Conservation (phyloP, 1,139 yeast genomes). For the Debaryomyces coudertii region DNA sequence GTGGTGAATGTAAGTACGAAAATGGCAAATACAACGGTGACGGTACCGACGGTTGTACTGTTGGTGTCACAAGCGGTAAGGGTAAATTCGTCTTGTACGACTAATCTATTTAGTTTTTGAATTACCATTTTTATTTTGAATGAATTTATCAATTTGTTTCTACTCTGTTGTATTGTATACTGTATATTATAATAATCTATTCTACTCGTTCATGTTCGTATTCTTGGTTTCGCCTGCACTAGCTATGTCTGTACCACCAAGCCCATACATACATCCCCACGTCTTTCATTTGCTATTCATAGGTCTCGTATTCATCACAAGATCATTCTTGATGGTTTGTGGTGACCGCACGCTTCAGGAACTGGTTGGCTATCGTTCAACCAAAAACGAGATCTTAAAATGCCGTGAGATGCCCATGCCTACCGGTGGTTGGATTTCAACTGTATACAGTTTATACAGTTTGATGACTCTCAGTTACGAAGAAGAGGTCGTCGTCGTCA, state of each 20-base stretch:
- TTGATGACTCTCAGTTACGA: not conserved
- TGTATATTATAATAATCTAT: not conserved
- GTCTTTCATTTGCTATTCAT: too few species aligned
- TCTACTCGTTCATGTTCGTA: too few species aligned
- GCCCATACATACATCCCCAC: too few species aligned
- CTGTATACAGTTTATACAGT: conserved; percentile 5
- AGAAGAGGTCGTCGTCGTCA: not conserved
- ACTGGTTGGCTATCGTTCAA: too few species aligned
- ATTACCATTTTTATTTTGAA: not conserved
- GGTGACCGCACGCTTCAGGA: too few species aligned
- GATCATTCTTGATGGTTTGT: too few species aligned
- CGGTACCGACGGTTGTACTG: conserved; percentile 78
- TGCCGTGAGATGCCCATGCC: too few species aligned
- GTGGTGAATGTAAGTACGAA: conserved; percentile 66
- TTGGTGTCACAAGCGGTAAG: conserved; percentile 64
- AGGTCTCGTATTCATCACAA: too few species aligned
- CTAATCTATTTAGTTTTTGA: conserved; percentile 2
- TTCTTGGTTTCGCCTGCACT: too few species aligned
- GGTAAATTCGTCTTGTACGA: conserved; percentile 68
- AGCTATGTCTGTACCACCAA: too few species aligned
- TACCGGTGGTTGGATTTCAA: not conserved
- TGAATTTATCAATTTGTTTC: not conserved
- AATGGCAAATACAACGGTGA: conserved; percentile 63
- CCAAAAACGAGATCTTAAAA: too few species aligned
- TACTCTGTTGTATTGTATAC: conserved; percentile 1